Conservation (phyloP, 2,329 filamentous ascomycete species). For the Harringtonia lauricola region DNA sequence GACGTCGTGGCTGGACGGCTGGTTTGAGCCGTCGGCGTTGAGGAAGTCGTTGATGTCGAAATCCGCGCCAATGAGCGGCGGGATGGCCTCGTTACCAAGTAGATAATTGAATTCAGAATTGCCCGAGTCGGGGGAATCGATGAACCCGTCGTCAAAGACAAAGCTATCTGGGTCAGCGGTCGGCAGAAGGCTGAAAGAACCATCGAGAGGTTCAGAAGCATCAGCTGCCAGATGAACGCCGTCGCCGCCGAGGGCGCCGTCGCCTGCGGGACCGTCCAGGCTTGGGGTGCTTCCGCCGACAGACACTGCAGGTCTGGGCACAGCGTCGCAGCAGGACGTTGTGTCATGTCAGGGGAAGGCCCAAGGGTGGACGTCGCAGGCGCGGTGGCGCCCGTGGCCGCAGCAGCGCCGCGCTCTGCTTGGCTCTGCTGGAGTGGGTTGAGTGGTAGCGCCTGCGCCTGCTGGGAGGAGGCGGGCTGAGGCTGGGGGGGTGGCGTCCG, state of each 20-base stretch:
- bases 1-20: slow-evolving; percentile 28
- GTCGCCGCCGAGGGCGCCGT: slow-evolving; percentile 27
- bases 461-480: too few relatives aligned
- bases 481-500: neutral
- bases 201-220: slow-evolving; percentile 53
- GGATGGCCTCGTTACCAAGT: slow-evolving; percentile 46
- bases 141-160: slow-evolving; percentile 66
- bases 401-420: too few relatives aligned
- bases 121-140: slow-evolving; percentile 60
- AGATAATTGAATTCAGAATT: slow-evolving; percentile 57
- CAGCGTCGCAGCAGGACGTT: slow-evolving; percentile 99
- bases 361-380: slow-evolving; percentile 17
- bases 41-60: slow-evolving; percentile 46
- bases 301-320: slow-evolving; percentile 98
- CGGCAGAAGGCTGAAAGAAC: slow-evolving; percentile 58
- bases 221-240: slow-evolving; percentile 41
- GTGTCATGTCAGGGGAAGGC: slow-evolving; percentile 80
- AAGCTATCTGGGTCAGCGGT: slow-evolving; percentile 62
- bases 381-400: too few relatives aligned
- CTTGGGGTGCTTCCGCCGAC: slow-evolving; percentile 55
- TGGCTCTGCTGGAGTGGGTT: neutral
- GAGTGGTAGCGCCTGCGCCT: neutral
- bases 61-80: slow-evolving; percentile 22
- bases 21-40: slow-evolving; percentile 34
- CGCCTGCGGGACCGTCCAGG: slow-evolving; percentile 32